Base-by-base conservation (phyloP, 257 asterid genomes). In the Scutellaria baicalensis region DNA sequence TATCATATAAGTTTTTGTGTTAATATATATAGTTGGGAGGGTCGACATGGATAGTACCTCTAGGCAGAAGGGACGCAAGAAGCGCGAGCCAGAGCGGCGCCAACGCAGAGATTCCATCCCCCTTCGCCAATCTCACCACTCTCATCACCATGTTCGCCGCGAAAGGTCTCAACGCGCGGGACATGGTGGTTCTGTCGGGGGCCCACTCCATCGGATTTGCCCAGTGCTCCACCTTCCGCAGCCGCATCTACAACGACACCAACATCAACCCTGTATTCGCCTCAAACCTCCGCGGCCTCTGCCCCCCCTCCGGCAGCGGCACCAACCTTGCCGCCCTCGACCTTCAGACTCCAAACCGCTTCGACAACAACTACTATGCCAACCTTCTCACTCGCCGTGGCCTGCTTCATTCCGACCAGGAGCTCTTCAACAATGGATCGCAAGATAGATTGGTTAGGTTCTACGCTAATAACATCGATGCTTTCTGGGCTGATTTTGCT, bases 191-290 rank as follows among this genome's bases (percentile, higher is more conserved):
- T 0, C 87, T 89, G 36, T 83, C 91, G 8, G 95, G 97, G 0
- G 74, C 81, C 56, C 97, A 90, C 81, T 74, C 95, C 18, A 68
- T 90, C 35, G 97, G 97, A 5, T 75, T 68, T n/a, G 90, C 97
- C 1, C 76, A 72, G 40, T 90, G 97, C 63, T 0, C 64, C 33
- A 52, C 69, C 1, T 90, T 90, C 74, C 64, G 97, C 21, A 1
- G 49, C 23, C 89, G 81, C 33, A 58, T 90, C 8, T 73, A 90
- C 86, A 90, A 83, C 45, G 97, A 82, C 0, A 77, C 90, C 62
- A 84, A 89, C 75, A 88, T 90, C 59, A 72, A 84, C 52, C 71
- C 88, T 0, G 38, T 9, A 1, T 86, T 88, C 49, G 89, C 89
- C 4, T 23, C 84, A 80, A 45, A 75, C 8, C 84, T 83, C 31